A percentile compares a stretch with the other conserved stretches of the same genome.
These are phyloP conservation scores for Trichosporon inkin DNA, from an alignment of 1,284 basidiomycete genomes.

Conservation along the genomic window DNA sequence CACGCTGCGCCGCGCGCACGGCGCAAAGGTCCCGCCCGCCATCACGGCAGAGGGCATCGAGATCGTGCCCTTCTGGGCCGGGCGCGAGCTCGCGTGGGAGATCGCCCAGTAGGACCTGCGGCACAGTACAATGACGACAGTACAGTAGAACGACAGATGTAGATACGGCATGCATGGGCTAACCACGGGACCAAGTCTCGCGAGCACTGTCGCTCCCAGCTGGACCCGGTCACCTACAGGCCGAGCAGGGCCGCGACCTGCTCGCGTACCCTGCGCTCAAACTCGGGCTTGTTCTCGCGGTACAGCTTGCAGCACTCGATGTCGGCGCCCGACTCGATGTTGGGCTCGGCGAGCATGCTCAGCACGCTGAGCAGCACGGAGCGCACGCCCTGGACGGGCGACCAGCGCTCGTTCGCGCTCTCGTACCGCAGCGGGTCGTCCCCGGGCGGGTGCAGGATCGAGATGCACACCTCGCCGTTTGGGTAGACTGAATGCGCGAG, in stretches of 20 bases:
- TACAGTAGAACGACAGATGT: background rate
- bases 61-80: slow-evolving; percentile 89
- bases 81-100: slow-evolving; percentile 76
- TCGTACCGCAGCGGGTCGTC: slow-evolving; percentile 74
- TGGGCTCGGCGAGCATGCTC: slow-evolving; percentile 99
- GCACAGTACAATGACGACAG: background rate
- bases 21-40: slow-evolving; percentile 55
- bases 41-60: slow-evolving; percentile 55
- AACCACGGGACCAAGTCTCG: background rate
- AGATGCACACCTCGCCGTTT: slow-evolving; percentile 95
- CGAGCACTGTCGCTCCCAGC: background rate
- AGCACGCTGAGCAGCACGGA: slow-evolving; percentile 94
- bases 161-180: background rate
- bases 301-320: slow-evolving; percentile 96
- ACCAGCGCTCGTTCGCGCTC: slow-evolving; percentile 94
- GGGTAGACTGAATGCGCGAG: slow-evolving; percentile 67
- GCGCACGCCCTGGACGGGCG: slow-evolving; percentile 80
- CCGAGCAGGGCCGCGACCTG: slow-evolving; percentile 54
- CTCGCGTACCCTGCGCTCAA: slow-evolving; percentile 53
- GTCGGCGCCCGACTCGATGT: slow-evolving; percentile 96
- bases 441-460: slow-evolving; percentile 94
- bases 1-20: slow-evolving; percentile 44
- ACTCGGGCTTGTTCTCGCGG: slow-evolving; percentile 68
- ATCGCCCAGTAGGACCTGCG: slow-evolving; percentile 54
- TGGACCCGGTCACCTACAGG: slow-evolving; percentile 29